Percentiles rank a stretch among this genome's conserved stretches.
Conservation (phyloP, 2,329 filamentous ascomycete species). For the Daldinia sp. region DNA sequence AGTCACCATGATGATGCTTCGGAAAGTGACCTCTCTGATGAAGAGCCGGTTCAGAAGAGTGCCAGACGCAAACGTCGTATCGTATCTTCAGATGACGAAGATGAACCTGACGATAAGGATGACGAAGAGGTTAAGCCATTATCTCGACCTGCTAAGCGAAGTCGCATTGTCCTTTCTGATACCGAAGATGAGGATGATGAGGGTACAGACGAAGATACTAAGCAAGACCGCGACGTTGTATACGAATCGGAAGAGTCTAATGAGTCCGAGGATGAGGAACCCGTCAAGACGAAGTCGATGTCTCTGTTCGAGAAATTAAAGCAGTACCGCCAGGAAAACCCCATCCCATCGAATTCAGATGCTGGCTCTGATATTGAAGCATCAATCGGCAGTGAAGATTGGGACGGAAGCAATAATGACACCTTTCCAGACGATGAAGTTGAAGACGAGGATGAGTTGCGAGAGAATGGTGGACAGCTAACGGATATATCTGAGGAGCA, state of each 20-base stretch:
- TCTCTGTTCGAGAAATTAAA: slow-evolving; percentile 42
- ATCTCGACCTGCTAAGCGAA: slow-evolving; percentile 36
- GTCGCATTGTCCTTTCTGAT: slow-evolving; percentile 41
- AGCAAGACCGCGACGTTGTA: not conserved
- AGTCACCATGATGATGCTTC: slow-evolving; percentile 18
- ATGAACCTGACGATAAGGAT: slow-evolving; percentile 31
- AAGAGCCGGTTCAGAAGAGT: slow-evolving; percentile 27
- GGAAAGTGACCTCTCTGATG: slow-evolving; percentile 31
- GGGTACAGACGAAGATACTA: slow-evolving; percentile 3
- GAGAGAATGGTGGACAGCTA: slow-evolving; percentile 12
- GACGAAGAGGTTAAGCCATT: slow-evolving; percentile 11
- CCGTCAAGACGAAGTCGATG: slow-evolving; percentile 32
- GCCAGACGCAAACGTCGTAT: slow-evolving; percentile 43
- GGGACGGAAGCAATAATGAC: slow-evolving; percentile 13
- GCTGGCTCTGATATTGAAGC: slow-evolving; percentile 25
- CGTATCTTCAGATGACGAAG: slow-evolving; percentile 47
- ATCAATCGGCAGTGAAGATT: slow-evolving; percentile 27
- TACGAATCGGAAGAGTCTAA: slow-evolving; percentile 25
- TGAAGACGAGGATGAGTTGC: slow-evolving; percentile 21
- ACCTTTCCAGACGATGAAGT: slow-evolving; percentile 35
- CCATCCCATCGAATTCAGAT: slow-evolving; percentile 30
- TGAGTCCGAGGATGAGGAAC: slow-evolving; percentile 38
- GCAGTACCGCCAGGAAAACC: slow-evolving; percentile 40
- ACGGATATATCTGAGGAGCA: slow-evolving; percentile 31
- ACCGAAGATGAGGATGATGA: slow-evolving; percentile 42